Evolutionary conservation across 2,329 filamentous ascomycete genomes (phyloP).

Genomic region (Dactylellina drechsleri): DNA sequence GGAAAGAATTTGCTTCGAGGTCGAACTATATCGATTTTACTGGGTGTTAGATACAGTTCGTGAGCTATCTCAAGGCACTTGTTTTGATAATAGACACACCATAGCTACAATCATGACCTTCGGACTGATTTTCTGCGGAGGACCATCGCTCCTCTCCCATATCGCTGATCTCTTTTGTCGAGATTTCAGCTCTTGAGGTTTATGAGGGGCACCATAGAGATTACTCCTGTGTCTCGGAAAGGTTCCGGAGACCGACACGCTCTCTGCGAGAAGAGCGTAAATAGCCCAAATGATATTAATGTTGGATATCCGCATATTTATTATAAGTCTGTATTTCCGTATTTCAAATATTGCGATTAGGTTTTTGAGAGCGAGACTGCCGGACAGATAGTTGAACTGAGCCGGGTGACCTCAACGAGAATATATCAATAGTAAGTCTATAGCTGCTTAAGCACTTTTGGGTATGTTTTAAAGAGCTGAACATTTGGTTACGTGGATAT

Average conservation of each 20-base stretch:
- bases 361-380: no score
- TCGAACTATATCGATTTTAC: conserved; percentile 66
- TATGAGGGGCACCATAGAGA: not conserved
- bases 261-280: not conserved
- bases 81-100: conserved; percentile 62
- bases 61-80: not conserved
- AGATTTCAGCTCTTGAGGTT: not conserved
- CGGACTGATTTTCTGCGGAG: conserved; percentile 63
- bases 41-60: not conserved
- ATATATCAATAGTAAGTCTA: no score
- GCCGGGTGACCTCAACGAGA: no score
- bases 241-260: not conserved
- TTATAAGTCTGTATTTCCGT: no score
- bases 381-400: no score
- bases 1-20: conserved; percentile 73
- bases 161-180: not conserved
- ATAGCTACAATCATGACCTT: conserved; percentile 73
- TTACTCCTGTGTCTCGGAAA: conserved; percentile 12
- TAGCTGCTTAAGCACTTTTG: no score
- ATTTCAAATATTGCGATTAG: no score
- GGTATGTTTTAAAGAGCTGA: no score
- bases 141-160: not conserved
- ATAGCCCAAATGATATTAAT: not conserved
- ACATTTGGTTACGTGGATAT: no score
- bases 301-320: not conserved